These are phyloP conservation scores for Silene vulgaris DNA, from an alignment of 179 eudicot genomes.

Conservation along the genomic window DNA sequence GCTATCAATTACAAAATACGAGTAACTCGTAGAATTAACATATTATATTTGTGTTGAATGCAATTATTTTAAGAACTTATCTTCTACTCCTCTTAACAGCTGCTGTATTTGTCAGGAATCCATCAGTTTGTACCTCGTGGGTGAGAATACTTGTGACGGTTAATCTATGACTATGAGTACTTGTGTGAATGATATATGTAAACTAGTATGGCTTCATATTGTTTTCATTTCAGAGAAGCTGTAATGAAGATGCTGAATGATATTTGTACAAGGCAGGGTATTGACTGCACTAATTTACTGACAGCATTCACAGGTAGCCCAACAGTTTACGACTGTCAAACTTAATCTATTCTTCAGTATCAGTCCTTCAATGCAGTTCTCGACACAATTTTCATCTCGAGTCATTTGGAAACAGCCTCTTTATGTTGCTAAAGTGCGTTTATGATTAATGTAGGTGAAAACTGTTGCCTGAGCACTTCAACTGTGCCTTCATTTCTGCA, in stretches of 20 bases:
- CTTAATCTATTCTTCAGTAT: not conserved
- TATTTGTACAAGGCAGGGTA: slow-evolving; percentile 42
- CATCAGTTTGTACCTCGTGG: slow-evolving; percentile 48
- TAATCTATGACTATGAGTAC: not conserved
- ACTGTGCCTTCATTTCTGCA: slow-evolving; percentile 34
- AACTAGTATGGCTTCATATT: not conserved
- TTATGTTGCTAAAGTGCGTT: not conserved
- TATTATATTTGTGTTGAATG: not conserved
- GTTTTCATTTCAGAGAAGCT: slow-evolving; percentile 29
- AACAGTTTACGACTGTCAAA: not conserved
- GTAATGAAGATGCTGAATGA: slow-evolving; percentile 39
- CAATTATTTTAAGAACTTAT: not conserved
- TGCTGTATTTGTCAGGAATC: slow-evolving; percentile 44
- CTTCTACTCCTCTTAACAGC: slow-evolving; percentile 27
- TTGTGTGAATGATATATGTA: not conserved
- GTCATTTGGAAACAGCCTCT: too few relatives aligned
- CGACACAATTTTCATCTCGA: too few relatives aligned
- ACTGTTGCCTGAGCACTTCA: slow-evolving; percentile 60
- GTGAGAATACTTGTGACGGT: slow-evolving; percentile 27
- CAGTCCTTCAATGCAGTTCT: too few relatives aligned
- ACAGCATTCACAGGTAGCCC: slow-evolving; percentile 59
- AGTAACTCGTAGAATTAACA: not conserved
- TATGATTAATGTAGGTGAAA: slow-evolving; percentile 41
- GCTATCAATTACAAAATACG: too few relatives aligned
- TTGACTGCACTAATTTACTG: slow-evolving; percentile 47